A percentile compares a stretch with the other conserved stretches of the same genome.
Conservation (phyloP, 129 eudicot genomes). For the Apium graveolens region DNA sequence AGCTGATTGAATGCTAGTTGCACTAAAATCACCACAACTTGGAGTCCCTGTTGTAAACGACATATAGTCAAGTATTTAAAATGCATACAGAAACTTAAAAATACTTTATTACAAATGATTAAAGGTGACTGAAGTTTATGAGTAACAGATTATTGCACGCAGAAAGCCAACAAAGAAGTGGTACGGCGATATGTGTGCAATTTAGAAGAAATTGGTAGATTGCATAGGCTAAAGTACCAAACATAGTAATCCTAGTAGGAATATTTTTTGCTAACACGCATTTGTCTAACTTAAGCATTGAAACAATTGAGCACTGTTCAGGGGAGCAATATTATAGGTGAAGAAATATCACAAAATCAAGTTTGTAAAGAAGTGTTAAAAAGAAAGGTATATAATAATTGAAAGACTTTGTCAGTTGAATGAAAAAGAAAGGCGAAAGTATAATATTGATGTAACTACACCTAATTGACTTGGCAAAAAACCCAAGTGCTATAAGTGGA, state of each 20-base stretch:
- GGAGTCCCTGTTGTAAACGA: constrained; percentile 27
- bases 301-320: background rate
- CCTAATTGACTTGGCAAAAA: no score
- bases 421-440: background rate
- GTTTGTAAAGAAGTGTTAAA: background rate
- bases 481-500: background rate
- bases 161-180: background rate
- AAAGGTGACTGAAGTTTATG: background rate
- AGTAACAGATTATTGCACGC: background rate
- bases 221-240: background rate
- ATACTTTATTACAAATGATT: background rate
- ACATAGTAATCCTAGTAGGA: background rate
- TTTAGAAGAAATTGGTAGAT: background rate
- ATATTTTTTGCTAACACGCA: background rate
- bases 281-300: background rate
- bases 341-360: background rate
- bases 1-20: constrained; percentile 29
- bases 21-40: constrained; percentile 39
- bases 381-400: background rate
- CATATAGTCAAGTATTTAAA: background rate
- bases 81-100: background rate
- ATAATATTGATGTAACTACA: background rate
- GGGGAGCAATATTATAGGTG: background rate
- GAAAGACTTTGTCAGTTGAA: background rate
- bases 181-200: background rate